Evolutionary conservation across 176 grass and related monocot genomes (phyloP).

Genomic region (Zizania latifolia): DNA sequence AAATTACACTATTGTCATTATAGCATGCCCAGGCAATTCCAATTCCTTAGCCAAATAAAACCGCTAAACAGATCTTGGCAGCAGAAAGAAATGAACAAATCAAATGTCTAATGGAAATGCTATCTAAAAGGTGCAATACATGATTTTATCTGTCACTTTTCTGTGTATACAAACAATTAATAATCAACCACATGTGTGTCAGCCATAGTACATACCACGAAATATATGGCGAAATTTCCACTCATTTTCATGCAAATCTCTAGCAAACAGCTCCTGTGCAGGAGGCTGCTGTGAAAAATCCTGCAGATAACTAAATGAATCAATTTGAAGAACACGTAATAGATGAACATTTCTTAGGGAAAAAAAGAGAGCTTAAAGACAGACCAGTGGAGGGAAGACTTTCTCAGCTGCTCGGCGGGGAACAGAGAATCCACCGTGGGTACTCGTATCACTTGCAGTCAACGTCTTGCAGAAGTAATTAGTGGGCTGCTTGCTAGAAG

Average conservation of each 20-base stretch:
- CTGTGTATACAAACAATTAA: not conserved
- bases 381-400: conserved; percentile 90
- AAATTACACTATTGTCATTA: not conserved
- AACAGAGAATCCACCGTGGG: conserved; percentile 96
- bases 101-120: not conserved
- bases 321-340: conserved; percentile 2
- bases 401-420: conserved; percentile 91
- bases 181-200: not conserved
- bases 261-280: conserved; percentile 78
- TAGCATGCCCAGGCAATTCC: not conserved
- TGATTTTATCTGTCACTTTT: not conserved
- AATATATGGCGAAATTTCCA: conserved; percentile 99
- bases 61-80: not conserved
- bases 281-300: conserved; percentile 94
- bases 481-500: conserved; percentile 79
- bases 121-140: not conserved
- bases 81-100: not conserved
- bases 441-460: conserved; percentile 96
- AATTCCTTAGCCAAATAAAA: conserved; percentile 7
- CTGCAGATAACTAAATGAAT: conserved; percentile 25
- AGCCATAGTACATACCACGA: conserved; percentile 49
- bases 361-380: conserved; percentile 32
- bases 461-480: conserved; percentile 99
- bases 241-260: conserved; percentile 88
- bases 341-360: not conserved